Conservation (phyloP, 2,329 filamentous ascomycete species). For the Chalaropsis thielavioides region DNA sequence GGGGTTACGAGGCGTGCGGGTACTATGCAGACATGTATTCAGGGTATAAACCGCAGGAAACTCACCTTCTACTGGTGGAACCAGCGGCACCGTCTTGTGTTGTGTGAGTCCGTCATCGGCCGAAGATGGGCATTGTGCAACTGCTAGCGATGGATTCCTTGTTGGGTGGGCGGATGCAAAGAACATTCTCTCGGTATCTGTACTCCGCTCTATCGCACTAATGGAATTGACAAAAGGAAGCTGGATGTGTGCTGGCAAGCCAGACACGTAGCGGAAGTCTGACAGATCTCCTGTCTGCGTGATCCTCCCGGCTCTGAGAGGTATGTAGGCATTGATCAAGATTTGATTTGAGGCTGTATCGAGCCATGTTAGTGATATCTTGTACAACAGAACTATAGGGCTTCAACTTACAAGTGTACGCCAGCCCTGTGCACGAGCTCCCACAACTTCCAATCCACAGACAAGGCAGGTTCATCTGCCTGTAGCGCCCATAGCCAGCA, state of each 20-base stretch:
- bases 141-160: neutral
- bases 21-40: neutral
- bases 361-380: neutral
- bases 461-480: constrained; percentile 8
- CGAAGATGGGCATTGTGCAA: constrained; percentile 1
- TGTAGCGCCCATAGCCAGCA: constrained; percentile 8
- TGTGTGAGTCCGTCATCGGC: neutral
- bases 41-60: neutral
- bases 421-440: constrained; percentile 9
- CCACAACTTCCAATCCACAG: constrained; percentile 13
- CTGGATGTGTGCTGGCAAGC: neutral
- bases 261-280: neutral
- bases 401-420: constrained; percentile 3
- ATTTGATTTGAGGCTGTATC: neutral
- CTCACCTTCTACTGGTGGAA: constrained; percentile 5
- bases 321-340: constrained; percentile 9
- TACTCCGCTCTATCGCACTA: neutral
- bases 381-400: neutral
- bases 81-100: neutral
- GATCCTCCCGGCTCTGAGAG: neutral
- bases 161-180: neutral
- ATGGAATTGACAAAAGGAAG: constrained; percentile 1
- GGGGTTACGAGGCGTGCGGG: neutral
- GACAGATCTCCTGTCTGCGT: neutral
- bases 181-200: constrained; percentile 7